These are phyloP conservation scores for Phytopythium litorale DNA, from an alignment of 352 stramenopile genomes.

Conservation along the genomic window DNA sequence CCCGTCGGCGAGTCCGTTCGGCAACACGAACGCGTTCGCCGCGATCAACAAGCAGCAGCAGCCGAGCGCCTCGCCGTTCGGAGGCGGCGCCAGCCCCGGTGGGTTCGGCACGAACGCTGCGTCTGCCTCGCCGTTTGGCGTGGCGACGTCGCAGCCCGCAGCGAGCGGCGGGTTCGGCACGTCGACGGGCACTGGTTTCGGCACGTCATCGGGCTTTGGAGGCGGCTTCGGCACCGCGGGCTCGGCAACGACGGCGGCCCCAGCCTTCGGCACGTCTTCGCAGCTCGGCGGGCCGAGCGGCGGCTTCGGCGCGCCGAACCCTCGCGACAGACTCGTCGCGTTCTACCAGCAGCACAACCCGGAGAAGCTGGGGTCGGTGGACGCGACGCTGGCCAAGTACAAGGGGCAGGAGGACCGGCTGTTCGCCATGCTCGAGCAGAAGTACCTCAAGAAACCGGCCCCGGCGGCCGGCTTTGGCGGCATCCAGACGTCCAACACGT, in stretches of 20 bases:
- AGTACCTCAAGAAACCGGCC: constrained; percentile 50
- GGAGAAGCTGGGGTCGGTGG: constrained; percentile 61
- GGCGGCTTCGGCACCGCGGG: constrained; percentile 13
- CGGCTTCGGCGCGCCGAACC: constrained; percentile 37
- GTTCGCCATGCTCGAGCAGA: constrained; percentile 74
- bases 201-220: constrained; percentile 14
- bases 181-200: constrained; percentile 16
- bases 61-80: constrained; percentile 18
- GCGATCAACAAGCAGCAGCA: constrained; percentile 16
- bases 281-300: constrained; percentile 27
- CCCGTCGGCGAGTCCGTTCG: constrained; percentile 56
- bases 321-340: constrained; percentile 49
- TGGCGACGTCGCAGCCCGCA: constrained; percentile 14
- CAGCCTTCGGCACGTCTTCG: constrained; percentile 18
- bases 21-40: constrained; percentile 44
- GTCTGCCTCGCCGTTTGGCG: constrained; percentile 45
- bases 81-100: constrained; percentile 28
- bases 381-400: constrained; percentile 70
- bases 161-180: constrained; percentile 16
- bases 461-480: constrained; percentile 29
- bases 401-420: constrained; percentile 61
- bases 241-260: constrained; percentile 6
- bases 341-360: constrained; percentile 81
- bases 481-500: constrained; percentile 25
- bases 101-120: constrained; percentile 37